phyloP scores from a whole-genome alignment of 2,329 filamentous ascomycete species.

The Lecanicillium sp. region DNA sequence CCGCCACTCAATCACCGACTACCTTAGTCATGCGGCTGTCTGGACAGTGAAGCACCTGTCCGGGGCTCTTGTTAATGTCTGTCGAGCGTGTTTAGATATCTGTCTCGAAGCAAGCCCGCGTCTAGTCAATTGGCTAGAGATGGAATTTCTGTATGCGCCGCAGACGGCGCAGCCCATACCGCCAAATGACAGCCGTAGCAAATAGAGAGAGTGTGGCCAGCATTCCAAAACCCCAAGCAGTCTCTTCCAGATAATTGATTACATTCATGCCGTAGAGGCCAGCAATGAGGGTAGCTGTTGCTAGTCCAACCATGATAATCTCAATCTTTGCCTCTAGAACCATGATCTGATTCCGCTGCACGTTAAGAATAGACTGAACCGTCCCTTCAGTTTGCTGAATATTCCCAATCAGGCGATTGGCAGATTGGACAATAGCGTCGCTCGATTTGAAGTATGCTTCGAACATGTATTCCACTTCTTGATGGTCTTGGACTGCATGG shows the following conservation, averaged over 20 bases:
- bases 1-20: too few species aligned
- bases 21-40: too few species aligned
- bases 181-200: conserved; percentile 7
- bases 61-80: too few species aligned
- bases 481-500: conserved; percentile 22
- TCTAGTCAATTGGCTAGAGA: too few species aligned
- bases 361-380: conserved; percentile 22
- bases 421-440: conserved; percentile 23
- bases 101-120: too few species aligned
- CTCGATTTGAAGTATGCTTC: conserved; percentile 27
- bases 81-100: too few species aligned
- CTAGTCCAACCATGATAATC: conserved; percentile 26
- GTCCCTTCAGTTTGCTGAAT: conserved; percentile 23
- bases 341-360: conserved; percentile 30
- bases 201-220: conserved; percentile 4
- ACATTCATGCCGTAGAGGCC: conserved; percentile 30
- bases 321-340: conserved; percentile 27
- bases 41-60: too few species aligned
- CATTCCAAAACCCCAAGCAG: conserved; percentile 17
- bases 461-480: conserved; percentile 27
- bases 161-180: conserved; percentile 5
- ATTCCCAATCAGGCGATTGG: conserved; percentile 17
- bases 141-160: conserved; percentile 1
- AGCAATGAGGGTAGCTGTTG: conserved; percentile 24
- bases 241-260: conserved; percentile 26